Base-by-base conservation (phyloP, 164 flowering plant genomes). In the Nymphaea thermarum region DNA sequence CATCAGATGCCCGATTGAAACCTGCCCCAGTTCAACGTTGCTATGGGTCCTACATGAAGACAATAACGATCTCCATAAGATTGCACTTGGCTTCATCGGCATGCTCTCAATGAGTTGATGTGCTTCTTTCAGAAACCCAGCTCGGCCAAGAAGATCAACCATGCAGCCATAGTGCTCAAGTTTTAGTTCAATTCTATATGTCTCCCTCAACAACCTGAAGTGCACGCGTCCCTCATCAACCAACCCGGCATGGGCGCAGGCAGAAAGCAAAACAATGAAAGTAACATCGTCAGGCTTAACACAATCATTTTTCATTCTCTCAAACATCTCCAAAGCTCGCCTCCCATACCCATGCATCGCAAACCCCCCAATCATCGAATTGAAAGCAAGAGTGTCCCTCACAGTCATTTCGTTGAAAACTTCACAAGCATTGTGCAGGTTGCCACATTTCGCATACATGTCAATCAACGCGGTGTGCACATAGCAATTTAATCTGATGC, bases 161-260 rank as follows among this genome's bases (percentile, higher is more conserved):
- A 61, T 61, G 64, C 64, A 61, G 7, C 11, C n/a, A 61, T 61
- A 61, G 64, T 61, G 64, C 18, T 61, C 64, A 7, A 61, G 64
- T 68, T 71, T 72, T 4, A 78, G 74, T 5, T 72, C 66, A 66
- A 73, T 66, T 8, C 72, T 67, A 67, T 73, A 59, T 16, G 53
- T 68, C 12, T 67, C 72, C 57, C 59, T 57, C 82, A 81, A 79
- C 43, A 18, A 36, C 15, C 65, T 62, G 44, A 81, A 79, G 59
- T 69, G 77, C 3, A 51, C 65, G 43, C 74, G 59, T 11, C 77
- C 82, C 53, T 76, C 68, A 17, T 68, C 62, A 11, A 79, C 65
- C 62, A 77, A 60, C 41, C 82, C 77, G 15, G 73, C 69, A 67
- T 81, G 82, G 0, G 67, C 71, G 64, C 82, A 77, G 12, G 77